Conservation (phyloP, 805 yeast genomes). For the Metschnikowia koreensis region DNA sequence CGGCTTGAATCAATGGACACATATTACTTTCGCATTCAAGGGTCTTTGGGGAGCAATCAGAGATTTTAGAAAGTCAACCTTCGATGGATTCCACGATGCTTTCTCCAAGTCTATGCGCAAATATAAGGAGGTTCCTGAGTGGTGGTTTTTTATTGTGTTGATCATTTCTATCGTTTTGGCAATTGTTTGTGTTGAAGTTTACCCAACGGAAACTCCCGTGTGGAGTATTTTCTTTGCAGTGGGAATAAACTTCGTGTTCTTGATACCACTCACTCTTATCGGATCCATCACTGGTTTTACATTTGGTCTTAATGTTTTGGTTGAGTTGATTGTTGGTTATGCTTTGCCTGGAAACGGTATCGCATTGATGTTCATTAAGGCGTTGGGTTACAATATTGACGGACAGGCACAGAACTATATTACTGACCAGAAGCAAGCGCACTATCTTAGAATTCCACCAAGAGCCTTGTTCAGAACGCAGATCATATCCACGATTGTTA, state of each 20-base stretch:
- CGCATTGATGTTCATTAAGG: conserved; percentile 48
- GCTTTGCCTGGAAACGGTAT: conserved; percentile 48
- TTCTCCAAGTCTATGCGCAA: conserved; percentile 34
- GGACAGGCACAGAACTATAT: conserved; percentile 48
- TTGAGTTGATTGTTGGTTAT: conserved; percentile 43
- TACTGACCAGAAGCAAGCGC: conserved; percentile 45
- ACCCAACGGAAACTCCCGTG: conserved; percentile 43
- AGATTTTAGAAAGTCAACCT: conserved; percentile 23
- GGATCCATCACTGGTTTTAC: conserved; percentile 34
- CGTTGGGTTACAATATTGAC: conserved; percentile 47
- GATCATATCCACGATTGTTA: conserved; percentile 41
- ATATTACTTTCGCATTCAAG: conserved; percentile 14
- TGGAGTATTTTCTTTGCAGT: conserved; percentile 41
- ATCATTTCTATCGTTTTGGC: conserved; percentile 33
- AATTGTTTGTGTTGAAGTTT: conserved; percentile 35
- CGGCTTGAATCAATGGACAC: conserved; percentile 13
- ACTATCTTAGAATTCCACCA: conserved; percentile 43
- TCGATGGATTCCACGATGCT: conserved; percentile 34
- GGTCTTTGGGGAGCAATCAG: conserved; percentile 17
- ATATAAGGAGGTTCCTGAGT: conserved; percentile 41
- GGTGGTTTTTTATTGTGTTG: conserved; percentile 39
- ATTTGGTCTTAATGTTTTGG: conserved; percentile 42
- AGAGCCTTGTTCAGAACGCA: conserved; percentile 42
- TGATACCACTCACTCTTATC: conserved; percentile 41
- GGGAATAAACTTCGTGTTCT: conserved; percentile 36